Evolutionary conservation across 225 moss, liverwort and hornwort species (phyloP), one percentile per base, ranked within the genome.

Genomic region (Polytrichum commune): DNA sequence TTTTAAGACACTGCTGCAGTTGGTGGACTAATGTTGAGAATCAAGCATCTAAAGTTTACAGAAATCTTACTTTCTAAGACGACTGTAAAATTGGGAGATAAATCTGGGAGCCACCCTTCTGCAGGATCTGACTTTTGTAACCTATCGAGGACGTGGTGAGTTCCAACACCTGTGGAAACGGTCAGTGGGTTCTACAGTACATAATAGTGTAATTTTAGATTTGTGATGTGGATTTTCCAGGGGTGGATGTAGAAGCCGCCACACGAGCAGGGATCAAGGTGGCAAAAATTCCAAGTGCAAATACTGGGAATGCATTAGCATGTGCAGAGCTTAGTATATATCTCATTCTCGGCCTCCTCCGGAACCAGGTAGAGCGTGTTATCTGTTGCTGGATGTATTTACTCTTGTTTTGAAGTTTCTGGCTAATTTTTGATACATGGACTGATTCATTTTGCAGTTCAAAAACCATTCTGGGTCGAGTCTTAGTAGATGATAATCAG

Each of bases 301-400:
- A 60, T 69, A 62, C 75, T 70, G 92, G 92, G 26, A 92, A 85
- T 85, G 90, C 92, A 56, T 69, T 92, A 29, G 72, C 94, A n/a
- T 95, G 94, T 68, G 92, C 94, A 6, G 92, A 95, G 74, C 87
- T 90, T 73, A 80, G 88, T n/a, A 75, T 95, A 61, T 95, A 90
- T 61, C 82, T 96, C 66, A 90, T 96, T 23, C 85, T 96, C 53
- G 79, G 91, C 68, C 87, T 90, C 61, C 88, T 93, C 4, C 83
- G 84, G 53, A 73, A 91, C 67, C 93, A 91, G 89, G 92, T 92
- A 66, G 32, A 67, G 54, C n/a, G 20, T 46, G 46, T 46, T 46
- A 46, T 46, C 16, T 46, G 46, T 46, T 46, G 16, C 38, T 13
- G 46, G 46, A 46, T 16, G 46, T 46, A 46, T 38, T 10, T 10